A percentile compares a stretch with the other conserved stretches of the same genome.
phyloP scores from a whole-genome alignment of 176 grass and related monocot genomes.

The Alloteropsis semialata region DNA sequence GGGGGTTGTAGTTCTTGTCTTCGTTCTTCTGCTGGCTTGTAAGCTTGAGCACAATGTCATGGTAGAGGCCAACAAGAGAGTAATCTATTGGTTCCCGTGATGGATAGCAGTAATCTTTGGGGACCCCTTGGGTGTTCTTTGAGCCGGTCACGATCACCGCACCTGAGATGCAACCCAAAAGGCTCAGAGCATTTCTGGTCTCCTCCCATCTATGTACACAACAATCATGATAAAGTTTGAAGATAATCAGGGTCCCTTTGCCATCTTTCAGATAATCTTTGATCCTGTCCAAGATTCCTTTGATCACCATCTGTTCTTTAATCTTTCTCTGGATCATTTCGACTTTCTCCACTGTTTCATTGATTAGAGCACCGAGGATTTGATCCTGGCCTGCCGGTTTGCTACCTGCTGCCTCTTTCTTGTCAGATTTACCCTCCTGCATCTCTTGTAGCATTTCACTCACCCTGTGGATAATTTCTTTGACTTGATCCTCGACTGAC shows the following conservation, averaged over 20 bases:
- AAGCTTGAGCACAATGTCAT: background rate
- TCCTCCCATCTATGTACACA: background rate
- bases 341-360: background rate
- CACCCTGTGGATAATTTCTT: background rate
- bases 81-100: background rate
- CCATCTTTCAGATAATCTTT: background rate
- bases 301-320: background rate
- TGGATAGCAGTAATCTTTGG: background rate
- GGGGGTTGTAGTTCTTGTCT: too few relatives aligned
- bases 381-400: too few relatives aligned
- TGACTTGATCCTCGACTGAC: background rate
- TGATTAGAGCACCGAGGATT: background rate
- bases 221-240: background rate
- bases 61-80: slow-evolving; percentile 4
- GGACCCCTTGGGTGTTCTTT: background rate
- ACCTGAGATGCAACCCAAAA: fast-evolving
- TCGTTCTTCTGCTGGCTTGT: background rate
- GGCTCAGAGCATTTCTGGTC: background rate
- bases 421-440: too few relatives aligned
- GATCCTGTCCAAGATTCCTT: background rate
- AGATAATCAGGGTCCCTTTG: background rate
- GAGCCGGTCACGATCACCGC: background rate
- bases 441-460: background rate
- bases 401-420: too few relatives aligned
- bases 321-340: background rate